Percentiles rank a stretch among this genome's conserved stretches.
Conservation (phyloP, 75 land plant genomes). For the Selaginella tamariscina region DNA sequence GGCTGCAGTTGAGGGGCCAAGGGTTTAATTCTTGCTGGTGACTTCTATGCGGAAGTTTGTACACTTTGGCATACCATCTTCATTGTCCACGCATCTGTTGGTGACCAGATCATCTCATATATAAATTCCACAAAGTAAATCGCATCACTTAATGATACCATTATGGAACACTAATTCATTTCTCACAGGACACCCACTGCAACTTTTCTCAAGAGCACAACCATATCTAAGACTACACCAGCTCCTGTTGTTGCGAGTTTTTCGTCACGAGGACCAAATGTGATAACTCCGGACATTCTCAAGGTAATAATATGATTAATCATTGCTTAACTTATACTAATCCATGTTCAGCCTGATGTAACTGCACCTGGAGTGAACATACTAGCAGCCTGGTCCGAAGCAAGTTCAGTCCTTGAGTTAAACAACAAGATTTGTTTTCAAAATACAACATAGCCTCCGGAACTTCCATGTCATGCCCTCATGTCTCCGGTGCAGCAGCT, state of each 20-base stretch:
- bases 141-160: no score
- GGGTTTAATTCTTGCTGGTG: background rate
- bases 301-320: background rate
- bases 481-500: background rate
- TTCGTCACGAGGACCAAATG: background rate
- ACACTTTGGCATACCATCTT: background rate
- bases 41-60: background rate
- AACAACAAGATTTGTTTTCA: background rate
- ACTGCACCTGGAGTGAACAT: no score
- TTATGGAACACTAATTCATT: no score
- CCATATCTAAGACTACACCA: background rate
- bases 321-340: background rate
- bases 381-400: background rate
- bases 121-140: background rate
- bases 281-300: background rate
- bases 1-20: background rate
- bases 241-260: background rate
- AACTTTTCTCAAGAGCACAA: background rate
- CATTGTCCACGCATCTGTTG: background rate
- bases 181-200: background rate
- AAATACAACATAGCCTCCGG: background rate
- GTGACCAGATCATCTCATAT: background rate
- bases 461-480: slow-evolving; percentile 1
- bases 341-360: no score
- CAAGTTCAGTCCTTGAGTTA: background rate